Evolutionary conservation across 176 grass and related monocot species (phyloP).

Genomic region (Themeda triandra): DNA sequence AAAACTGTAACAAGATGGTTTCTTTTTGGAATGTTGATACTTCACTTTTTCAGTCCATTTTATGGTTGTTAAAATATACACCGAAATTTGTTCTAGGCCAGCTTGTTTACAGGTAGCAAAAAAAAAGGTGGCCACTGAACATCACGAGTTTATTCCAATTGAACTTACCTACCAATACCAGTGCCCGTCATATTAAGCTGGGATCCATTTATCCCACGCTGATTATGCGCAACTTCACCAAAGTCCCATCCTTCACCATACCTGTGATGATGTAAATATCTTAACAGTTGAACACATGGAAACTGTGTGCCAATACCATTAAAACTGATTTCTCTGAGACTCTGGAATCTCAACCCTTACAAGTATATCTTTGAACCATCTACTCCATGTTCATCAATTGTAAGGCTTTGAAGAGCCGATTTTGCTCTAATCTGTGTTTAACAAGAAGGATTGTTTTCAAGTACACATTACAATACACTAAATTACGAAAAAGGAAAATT

Average conservation of each 20-base stretch:
- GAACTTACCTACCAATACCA: constrained; percentile 74
- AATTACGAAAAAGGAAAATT: neutral
- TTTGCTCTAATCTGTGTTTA: constrained; percentile 74
- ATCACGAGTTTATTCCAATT: constrained; percentile 1
- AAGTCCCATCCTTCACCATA: constrained; percentile 99
- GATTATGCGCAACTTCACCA: constrained; percentile 79
- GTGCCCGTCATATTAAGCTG: constrained; percentile 88
- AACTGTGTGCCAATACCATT: neutral
- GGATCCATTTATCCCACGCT: constrained; percentile 89
- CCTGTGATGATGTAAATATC: constrained; percentile 32
- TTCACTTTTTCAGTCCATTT: neutral
- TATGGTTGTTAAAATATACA: neutral
- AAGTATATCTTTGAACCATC: constrained; percentile 94
- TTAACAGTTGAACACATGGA: neutral
- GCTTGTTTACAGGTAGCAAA: neutral
- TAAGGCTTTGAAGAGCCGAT: constrained; percentile 70
- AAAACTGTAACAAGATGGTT: neutral
- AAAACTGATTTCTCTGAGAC: constrained; percentile 8
- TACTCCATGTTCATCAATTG: constrained; percentile 59
- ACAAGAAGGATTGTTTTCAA: constrained; percentile 30
- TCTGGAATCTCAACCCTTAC: constrained; percentile 46
- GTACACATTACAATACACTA: neutral
- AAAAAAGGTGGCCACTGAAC: neutral
- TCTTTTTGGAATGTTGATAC: neutral
- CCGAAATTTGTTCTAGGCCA: neutral